Base-by-base conservation (phyloP, 148 eudicot species). In the Limonium bicolor region DNA sequence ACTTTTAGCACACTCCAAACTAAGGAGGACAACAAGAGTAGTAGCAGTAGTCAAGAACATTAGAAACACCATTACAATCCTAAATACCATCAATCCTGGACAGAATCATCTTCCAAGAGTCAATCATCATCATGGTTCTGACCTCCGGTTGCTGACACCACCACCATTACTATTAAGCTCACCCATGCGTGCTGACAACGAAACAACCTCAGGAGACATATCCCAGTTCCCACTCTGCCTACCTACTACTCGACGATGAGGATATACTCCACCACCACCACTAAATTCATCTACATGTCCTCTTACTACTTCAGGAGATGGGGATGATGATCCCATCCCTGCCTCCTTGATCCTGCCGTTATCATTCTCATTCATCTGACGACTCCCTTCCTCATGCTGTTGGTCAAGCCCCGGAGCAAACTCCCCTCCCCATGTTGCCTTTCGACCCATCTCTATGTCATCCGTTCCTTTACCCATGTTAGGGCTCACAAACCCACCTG, bases 201-300 rank as follows among this genome's bases (percentile, higher is more conserved):
- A 85, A 32, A 80, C 65, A 37, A 85, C 88, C 63, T 90, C 99
- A 2, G 99, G 93, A 0, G 99, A 90, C 95, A 77, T 90, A 38
- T 90, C 99, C 99, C 95, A 90, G 71, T 67, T 90, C 35, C 93
- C 95, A 30, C 95, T 80, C 54, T 77, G 82, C 62, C 99, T 77
- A 8, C 99, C 95, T 93, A 95, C 71, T 47, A 95, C 78, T 5
- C 92, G 61, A 22, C 78, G 76, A 51, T 82, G 70, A 3, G 77
- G 78, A 50, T 88, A 90, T 48, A 60, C 62, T 42, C 75, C 94
- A 23, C 63, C 76, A 30, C 90, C 82, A 22, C 77, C 96, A 7
- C 74, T 71, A 1, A 5, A 19, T 50, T 87, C 96, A 36, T 79
- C 94, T 17, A 82, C 94, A 1, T 70, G 76, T 6, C 71, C 64